Percentiles rank a stretch among this genome's conserved stretches.
Conservation (phyloP, 805 yeast genomes). For the Lipomyces japonicus region DNA sequence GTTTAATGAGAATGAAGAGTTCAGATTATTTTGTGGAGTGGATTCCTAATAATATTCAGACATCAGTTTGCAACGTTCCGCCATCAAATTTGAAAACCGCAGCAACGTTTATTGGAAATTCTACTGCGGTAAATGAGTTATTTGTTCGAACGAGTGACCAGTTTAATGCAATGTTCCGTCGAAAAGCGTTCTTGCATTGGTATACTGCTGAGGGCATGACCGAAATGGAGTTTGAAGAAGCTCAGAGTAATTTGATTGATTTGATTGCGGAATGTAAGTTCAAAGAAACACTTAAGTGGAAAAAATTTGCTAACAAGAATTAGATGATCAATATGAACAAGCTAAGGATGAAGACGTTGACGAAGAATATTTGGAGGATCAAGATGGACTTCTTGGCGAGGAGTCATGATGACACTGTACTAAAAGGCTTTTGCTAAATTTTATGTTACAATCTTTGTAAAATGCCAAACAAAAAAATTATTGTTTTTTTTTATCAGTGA, state of each 20-base stretch:
- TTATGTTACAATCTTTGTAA: too few relatives aligned
- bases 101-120: conserved; percentile 90
- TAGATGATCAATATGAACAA: conserved; percentile 63
- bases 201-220: conserved; percentile 96
- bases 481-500: too few relatives aligned
- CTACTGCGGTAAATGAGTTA: conserved; percentile 87
- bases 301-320: too few relatives aligned
- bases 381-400: too few relatives aligned
- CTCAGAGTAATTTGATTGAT: conserved; percentile 87
- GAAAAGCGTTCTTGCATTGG: conserved; percentile 96
- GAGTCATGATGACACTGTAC: too few relatives aligned
- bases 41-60: conserved; percentile 94
- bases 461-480: too few relatives aligned
- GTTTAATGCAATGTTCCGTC: conserved; percentile 86
- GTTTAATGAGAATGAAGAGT: conserved; percentile 74
- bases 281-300: too few relatives aligned
- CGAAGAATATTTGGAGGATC: not conserved
- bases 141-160: conserved; percentile 87
- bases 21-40: conserved; percentile 85
- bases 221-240: conserved; percentile 89
- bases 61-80: conserved; percentile 88
- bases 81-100: conserved; percentile 82
- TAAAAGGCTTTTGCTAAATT: too few relatives aligned
- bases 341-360: conserved; percentile 46
- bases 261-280: conserved; percentile 78